Base-by-base conservation (phyloP, 345 rosid species). In the Brassica nigra region DNA sequence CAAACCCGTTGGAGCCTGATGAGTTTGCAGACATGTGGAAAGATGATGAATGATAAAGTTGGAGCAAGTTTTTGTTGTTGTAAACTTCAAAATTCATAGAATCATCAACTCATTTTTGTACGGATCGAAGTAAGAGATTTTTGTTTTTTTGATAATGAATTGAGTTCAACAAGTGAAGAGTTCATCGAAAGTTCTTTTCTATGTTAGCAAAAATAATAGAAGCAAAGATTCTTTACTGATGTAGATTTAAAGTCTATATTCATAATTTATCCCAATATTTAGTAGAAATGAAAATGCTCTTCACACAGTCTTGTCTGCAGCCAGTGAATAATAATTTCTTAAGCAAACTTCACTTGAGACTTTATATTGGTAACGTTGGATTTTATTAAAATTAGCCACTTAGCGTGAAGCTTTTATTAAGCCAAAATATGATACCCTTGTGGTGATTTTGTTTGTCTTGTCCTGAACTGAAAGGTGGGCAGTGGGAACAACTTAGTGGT, bases 21-120 rank as follows among this genome's bases (percentile, higher is more conserved):
- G 97, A 93, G 75, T 91, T 91, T 89, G 95, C 92, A 9, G 92
- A 89, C 74, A 91, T 93, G 97, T 95, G 99, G 97, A 93, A 81
- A 77, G 92, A 89, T 55, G 92, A 89, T 55, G 75, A 81, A 68
- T 81, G 77, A 76, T 69, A 33, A 28, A 28, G 8, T 33, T 42
- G 2, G 9, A 30, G 3, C 47, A 8, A 30, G 30, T 44, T 59
- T 36, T 49, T 52, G 5, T 29, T 68, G 71, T 80, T 37, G 29
- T 73, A 74, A 58, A 61, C 71, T 58, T 49, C 44, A 18, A 34
- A 34, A 34, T 34, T 34, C 8, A 34, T 7, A 0, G 37, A 34
- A 34, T 34, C 6, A 33, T 33, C 37, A 34, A 31, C 4, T 3
- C 33, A 3, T 31, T 31, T 31, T 31, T 31, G 33, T 34, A 34